These are phyloP conservation scores for Collybiopsis confluens DNA, from an alignment of 768 basidiomycete genomes.

Conservation along the genomic window DNA sequence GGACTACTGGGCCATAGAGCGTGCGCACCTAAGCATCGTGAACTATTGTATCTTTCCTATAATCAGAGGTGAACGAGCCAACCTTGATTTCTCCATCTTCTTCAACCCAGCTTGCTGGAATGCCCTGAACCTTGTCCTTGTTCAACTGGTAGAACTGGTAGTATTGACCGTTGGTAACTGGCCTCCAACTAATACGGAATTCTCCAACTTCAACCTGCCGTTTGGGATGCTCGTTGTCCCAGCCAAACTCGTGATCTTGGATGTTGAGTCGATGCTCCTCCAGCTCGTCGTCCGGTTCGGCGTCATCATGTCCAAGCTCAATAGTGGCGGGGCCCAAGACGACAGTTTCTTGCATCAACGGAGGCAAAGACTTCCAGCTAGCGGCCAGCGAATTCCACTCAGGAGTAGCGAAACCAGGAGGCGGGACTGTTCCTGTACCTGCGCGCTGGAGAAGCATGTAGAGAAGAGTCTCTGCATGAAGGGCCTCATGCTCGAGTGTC, in stretches of 20 bases:
- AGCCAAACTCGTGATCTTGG: constrained; percentile 71
- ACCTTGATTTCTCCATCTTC: constrained; percentile 48
- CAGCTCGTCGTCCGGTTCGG: constrained; percentile 60
- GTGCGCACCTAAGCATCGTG: constrained; percentile 65
- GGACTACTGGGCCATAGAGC: constrained; percentile 76
- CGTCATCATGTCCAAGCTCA: constrained; percentile 78
- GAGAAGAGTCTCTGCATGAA: constrained; percentile 88
- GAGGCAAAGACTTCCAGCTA: constrained; percentile 45
- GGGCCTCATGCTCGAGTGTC: constrained; percentile 86
- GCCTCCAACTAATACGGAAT: constrained; percentile 82
- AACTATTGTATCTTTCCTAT: neutral
- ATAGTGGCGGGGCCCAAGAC: constrained; percentile 57
- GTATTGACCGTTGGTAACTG: constrained; percentile 88
- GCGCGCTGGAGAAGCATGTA: constrained; percentile 91
- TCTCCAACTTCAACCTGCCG: constrained; percentile 52
- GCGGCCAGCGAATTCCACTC: constrained; percentile 56
- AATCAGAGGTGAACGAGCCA: constrained; percentile 11
- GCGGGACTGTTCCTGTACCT: constrained; percentile 74
- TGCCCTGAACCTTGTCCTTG: constrained; percentile 29
- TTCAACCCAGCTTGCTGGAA: constrained; percentile 76
- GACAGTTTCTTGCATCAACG: constrained; percentile 40
- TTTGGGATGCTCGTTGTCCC: constrained; percentile 91
- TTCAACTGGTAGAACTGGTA: constrained; percentile 49
- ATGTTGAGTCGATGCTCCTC: constrained; percentile 30
- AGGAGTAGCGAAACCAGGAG: constrained; percentile 69